Evolutionary conservation across 78 protist species (phyloP), one percentile per base, ranked within the genome.

Genomic region (Dictyostelium capitatum): DNA sequence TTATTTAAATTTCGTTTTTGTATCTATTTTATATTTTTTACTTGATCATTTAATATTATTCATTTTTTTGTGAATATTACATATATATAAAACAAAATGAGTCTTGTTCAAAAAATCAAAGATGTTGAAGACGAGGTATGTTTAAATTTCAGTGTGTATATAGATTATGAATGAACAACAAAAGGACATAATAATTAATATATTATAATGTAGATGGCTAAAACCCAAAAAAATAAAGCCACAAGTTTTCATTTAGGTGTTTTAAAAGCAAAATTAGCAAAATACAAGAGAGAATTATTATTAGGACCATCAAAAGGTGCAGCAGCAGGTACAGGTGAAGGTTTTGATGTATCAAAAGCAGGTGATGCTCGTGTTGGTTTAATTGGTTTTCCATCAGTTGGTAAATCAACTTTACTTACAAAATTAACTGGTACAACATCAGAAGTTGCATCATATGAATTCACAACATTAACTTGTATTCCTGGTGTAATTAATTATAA

Each of bases 391-490:
- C 99, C 99, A 0, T 98, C 99, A 0, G 99, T 99, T 10, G 99
- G 99, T 59, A 99, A 99, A 91, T 97, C 99, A 12, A 99, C 99
- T 0, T 89, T 99, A 10, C 91, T 99, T 53, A 96, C 83, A 54
- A 96, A 96, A 62, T 81, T 99, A 65, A 98, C 99, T 0, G 95
- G 93, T 41, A 96, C 97, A 2, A 23, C 43, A 30, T 96, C 98
- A 11, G 98, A 82, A 47, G 99, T 97, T 17, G 99, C 99, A 0
- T 78, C 97, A 20, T 98, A 99, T 84, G 99, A 99, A 95, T 99
- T 99, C 97, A 99, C 99, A 15, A 99, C 99, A 25, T 97, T 99
- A 53, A 99, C 99, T 3, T 98, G 99, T 91, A 91, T 99, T 77
- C 99, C 99, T 48, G 98, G 99, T 79, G 98, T 90, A 41, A 73